These are phyloP conservation scores for Tolypocladium inflatum DNA, from an alignment of 2,329 filamentous ascomycete genomes.

Conservation along the genomic window DNA sequence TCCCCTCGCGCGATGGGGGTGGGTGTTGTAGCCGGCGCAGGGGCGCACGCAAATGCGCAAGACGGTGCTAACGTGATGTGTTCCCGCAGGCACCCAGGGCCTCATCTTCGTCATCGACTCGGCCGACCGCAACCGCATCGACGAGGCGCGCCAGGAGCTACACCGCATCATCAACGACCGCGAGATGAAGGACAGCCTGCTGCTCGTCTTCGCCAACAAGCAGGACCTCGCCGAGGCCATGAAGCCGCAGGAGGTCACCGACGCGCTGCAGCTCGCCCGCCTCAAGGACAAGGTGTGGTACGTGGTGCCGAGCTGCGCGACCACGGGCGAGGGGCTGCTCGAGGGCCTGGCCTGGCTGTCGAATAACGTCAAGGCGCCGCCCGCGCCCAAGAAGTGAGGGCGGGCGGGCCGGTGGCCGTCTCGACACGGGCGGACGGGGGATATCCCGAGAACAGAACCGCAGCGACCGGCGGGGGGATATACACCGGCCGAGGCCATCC, in stretches of 20 bases:
- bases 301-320: conserved; percentile 75
- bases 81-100: conserved; percentile 82
- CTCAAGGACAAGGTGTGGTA: conserved; percentile 81
- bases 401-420: no score
- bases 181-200: conserved; percentile 91
- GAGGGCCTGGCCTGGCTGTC: conserved; percentile 78
- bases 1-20: no score
- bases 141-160: conserved; percentile 86
- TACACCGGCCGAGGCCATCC: no score
- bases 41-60: no score
- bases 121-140: conserved; percentile 82
- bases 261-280: conserved; percentile 64
- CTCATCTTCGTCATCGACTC: conserved; percentile 98
- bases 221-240: conserved; percentile 84
- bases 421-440: no score
- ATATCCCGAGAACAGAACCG: no score
- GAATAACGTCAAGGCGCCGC: conserved; percentile 67
- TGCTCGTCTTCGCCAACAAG: conserved; percentile 98
- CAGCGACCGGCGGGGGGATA: no score
- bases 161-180: conserved; percentile 97
- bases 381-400: conserved; percentile 42
- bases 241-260: conserved; percentile 71
- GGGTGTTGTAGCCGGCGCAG: no score
- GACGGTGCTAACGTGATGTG: no score
- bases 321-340: conserved; percentile 69